These are phyloP conservation scores for Phymatotrichopsis omnivora DNA, from an alignment of 2,329 filamentous ascomycete species.

Conservation along the genomic window DNA sequence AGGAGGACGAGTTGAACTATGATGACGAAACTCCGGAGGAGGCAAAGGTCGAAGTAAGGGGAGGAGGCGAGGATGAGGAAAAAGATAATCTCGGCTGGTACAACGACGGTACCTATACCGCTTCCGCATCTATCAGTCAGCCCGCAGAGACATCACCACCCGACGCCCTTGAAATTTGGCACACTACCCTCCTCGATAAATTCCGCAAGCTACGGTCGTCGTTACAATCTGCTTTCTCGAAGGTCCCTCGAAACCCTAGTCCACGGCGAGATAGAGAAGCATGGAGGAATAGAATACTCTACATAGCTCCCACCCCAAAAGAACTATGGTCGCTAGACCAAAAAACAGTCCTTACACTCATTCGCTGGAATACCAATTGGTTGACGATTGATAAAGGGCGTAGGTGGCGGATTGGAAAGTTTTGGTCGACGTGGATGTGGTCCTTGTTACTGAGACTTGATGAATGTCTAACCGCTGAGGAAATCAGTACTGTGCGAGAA, in stretches of 20 bases:
- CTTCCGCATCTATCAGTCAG: no score
- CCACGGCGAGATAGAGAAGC: no score
- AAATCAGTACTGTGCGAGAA: slow-evolving; percentile 28
- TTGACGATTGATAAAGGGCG: slow-evolving; percentile 6
- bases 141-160: not conserved
- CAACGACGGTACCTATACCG: slow-evolving; percentile 25
- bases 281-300: slow-evolving; percentile 12
- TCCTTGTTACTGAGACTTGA: slow-evolving; percentile 28
- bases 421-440: slow-evolving; percentile 29
- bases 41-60: not conserved
- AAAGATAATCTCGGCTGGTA: slow-evolving; percentile 20
- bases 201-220: slow-evolving; percentile 14
- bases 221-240: no score
- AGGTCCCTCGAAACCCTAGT: no score
- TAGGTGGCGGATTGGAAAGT: slow-evolving; percentile 18
- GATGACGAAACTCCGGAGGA: slow-evolving; percentile 14
- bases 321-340: slow-evolving; percentile 16
- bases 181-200: slow-evolving; percentile 13
- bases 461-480: slow-evolving; percentile 28
- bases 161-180: slow-evolving; percentile 16
- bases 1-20: slow-evolving; percentile 7
- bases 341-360: slow-evolving; percentile 4
- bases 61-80: not conserved
- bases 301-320: slow-evolving; percentile 9
- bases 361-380: slow-evolving; percentile 1